A percentile compares a stretch with the other conserved stretches of the same genome.
Evolutionary conservation across 106 monocot genomes (phyloP).

Genomic region (Amphibolis antarctica): DNA sequence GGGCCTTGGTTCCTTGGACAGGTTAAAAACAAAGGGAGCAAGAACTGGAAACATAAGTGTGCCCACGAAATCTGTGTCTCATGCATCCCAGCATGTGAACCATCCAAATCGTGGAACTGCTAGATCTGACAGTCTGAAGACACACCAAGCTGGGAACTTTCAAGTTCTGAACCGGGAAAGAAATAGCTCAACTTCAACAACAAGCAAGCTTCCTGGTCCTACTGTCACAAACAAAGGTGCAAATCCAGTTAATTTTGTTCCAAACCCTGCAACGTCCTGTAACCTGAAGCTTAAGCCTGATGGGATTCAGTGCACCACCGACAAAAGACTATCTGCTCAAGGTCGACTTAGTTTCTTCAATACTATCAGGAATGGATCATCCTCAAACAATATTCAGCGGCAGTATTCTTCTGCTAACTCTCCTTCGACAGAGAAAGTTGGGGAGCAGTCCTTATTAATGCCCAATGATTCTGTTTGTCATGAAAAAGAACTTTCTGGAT

Average conservation of each 20-base stretch:
- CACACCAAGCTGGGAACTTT: conserved; percentile 45
- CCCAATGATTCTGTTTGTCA: background rate
- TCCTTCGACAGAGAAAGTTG: conserved; percentile 1
- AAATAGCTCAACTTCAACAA: conserved; percentile 22
- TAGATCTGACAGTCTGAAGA: conserved; percentile 40
- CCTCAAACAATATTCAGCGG: conserved; percentile 6
- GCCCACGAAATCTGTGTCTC: background rate
- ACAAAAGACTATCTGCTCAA: conserved; percentile 31
- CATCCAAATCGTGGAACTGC: conserved; percentile 11
- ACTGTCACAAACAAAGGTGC: conserved; percentile 12
- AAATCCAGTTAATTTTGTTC: conserved; percentile 11
- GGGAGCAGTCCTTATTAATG: background rate
- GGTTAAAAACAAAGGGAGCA: conserved; percentile 9
- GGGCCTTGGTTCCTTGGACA: conserved; percentile 14
- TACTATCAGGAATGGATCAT: conserved; percentile 10
- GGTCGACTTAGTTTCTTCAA: conserved; percentile 56
- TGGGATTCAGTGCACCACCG: conserved; percentile 8
- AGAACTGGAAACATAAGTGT: background rate
- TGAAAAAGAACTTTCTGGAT: too few species aligned
- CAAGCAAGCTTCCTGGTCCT: conserved; percentile 15
- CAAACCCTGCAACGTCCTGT: conserved; percentile 3
- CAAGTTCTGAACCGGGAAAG: conserved; percentile 57
- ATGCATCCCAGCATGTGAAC: conserved; percentile 22
- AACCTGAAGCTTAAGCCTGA: conserved; percentile 24
- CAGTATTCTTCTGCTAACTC: background rate